phyloP scores from a whole-genome alignment of 2,329 filamentous ascomycete species.

The Chrysoporthe puriensis region DNA sequence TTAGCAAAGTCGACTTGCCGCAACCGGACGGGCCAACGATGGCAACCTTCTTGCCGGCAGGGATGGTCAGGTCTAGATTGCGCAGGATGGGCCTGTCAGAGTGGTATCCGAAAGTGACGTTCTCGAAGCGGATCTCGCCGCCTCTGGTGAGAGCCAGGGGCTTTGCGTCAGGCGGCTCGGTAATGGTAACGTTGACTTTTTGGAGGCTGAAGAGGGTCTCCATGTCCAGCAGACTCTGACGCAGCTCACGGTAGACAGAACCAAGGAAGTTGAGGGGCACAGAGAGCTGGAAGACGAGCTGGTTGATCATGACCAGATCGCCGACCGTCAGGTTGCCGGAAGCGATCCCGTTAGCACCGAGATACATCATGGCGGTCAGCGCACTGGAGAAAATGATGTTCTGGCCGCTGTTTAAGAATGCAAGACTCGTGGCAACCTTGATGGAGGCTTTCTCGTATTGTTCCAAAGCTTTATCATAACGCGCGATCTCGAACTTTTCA shows the following conservation, averaged over 20 bases:
- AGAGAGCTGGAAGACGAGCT: conserved; percentile 96
- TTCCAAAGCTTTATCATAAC: conserved; percentile 85
- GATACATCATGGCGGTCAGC: conserved; percentile 96
- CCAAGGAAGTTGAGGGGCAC: conserved; percentile 97
- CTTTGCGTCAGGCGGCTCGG: conserved; percentile 75
- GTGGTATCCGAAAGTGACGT: conserved; percentile 89
- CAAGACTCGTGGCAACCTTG: conserved; percentile 92
- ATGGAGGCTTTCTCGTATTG: conserved; percentile 93
- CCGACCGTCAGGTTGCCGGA: conserved; percentile 83
- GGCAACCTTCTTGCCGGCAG: conserved; percentile 93
- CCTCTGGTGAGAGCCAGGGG: conserved; percentile 73
- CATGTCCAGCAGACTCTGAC: conserved; percentile 96
- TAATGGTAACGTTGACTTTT: conserved; percentile 89
- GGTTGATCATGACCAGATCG: conserved; percentile 98
- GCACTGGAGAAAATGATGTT: conserved; percentile 97
- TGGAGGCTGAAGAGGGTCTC: conserved; percentile 97
- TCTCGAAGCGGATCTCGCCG: conserved; percentile 91
- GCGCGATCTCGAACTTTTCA: conserved; percentile 87
- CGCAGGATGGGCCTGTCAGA: conserved; percentile 83
- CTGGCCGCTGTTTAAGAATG: conserved; percentile 91
- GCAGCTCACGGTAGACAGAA: conserved; percentile 94
- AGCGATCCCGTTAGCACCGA: conserved; percentile 88
- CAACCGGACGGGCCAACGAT: conserved; percentile 95
- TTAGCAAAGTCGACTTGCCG: conserved; percentile 91
- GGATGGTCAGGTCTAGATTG: conserved; percentile 85